Evolutionary conservation across 1,284 basidiomycete species (phyloP).

Genomic region (Marasmius tenuissimus): DNA sequence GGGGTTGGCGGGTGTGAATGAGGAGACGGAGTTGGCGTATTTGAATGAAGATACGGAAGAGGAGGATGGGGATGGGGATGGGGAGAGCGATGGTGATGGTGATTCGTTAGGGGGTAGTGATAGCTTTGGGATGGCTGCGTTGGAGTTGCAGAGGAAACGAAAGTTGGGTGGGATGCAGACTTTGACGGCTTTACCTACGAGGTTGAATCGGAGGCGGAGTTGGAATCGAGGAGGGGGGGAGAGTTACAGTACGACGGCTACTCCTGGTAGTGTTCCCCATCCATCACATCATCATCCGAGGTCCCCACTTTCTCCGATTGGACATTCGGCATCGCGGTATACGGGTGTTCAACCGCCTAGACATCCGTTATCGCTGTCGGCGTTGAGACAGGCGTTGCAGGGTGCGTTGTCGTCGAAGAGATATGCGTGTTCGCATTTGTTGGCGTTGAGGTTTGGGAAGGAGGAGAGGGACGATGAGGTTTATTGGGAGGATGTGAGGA

Average conservation of each 20-base stretch:
- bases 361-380: conserved; percentile 64
- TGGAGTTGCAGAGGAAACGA: conserved; percentile 56
- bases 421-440: conserved; percentile 72
- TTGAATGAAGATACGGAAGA: conserved; percentile 39
- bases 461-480: conserved; percentile 61
- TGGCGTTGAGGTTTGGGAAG: conserved; percentile 65
- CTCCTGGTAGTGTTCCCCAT: background rate
- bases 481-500: conserved; percentile 81
- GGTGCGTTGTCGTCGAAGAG: conserved; percentile 67
- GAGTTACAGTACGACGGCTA: conserved; percentile 18
- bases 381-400: conserved; percentile 59
- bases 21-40: conserved; percentile 24
- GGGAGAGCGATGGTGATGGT: conserved; percentile 19
- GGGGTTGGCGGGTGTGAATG: conserved; percentile 29
- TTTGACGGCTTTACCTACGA: conserved; percentile 32
- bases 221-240: background rate
- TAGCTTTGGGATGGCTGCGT: conserved; percentile 58
- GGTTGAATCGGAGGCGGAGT: background rate
- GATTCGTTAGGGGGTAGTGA: conserved; percentile 18
- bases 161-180: conserved; percentile 49
- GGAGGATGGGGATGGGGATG: conserved; percentile 21
- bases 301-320: conserved; percentile 33
- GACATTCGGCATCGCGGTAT: conserved; percentile 50
- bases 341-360: conserved; percentile 60
- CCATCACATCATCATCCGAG: conserved; percentile 23